phyloP scores from a whole-genome alignment of 208 protist genomes.

The Leishmania braziliensis region DNA sequence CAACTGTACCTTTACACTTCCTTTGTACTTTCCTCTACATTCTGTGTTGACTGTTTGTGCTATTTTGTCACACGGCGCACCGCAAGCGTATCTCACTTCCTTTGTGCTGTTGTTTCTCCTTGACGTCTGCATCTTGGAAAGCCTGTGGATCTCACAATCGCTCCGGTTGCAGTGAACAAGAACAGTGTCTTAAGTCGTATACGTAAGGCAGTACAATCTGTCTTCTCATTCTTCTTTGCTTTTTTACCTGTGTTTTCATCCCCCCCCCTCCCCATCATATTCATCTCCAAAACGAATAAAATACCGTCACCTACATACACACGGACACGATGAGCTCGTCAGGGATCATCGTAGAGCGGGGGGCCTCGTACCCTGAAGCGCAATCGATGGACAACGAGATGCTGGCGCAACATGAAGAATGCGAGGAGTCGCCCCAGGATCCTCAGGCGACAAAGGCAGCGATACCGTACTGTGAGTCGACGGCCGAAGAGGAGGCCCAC shows the following conservation, averaged over 20 bases:
- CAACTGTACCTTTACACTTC: background rate
- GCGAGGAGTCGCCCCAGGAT: background rate
- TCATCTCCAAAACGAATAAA: background rate
- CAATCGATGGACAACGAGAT: background rate
- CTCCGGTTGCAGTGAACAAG: background rate
- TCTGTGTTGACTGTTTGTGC: background rate
- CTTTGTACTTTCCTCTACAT: background rate
- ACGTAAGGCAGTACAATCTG: background rate
- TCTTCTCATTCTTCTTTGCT: background rate
- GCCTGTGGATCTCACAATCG: background rate
- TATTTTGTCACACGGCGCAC: background rate
- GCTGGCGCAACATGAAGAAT: background rate
- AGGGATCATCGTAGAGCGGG: slow-evolving; percentile 13
- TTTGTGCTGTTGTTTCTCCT: background rate
- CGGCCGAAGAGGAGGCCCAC: background rate
- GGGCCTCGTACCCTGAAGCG: slow-evolving; percentile 4
- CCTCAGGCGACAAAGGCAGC: background rate
- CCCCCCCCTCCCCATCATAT: no score
- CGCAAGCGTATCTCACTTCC: background rate
- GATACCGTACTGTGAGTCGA: background rate
- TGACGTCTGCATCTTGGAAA: background rate
- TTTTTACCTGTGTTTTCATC: background rate
- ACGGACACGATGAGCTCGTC: slow-evolving; percentile 4
- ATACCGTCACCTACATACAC: background rate
- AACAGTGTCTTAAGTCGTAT: background rate